Base-by-base conservation (phyloP, 2,329 filamentous ascomycete species). In the Bipolaris zeicola region DNA sequence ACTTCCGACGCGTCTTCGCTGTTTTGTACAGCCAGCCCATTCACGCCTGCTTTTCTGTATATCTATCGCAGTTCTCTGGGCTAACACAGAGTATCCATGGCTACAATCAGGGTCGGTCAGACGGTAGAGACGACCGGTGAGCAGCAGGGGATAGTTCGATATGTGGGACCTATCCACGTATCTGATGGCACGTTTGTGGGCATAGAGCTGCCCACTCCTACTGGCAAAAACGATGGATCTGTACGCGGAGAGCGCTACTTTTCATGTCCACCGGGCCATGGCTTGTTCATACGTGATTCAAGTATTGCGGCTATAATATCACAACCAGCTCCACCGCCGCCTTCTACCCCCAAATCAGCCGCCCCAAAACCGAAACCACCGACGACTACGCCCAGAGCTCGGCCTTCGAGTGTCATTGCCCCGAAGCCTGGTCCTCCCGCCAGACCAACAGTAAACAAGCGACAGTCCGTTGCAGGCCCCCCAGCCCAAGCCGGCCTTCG, bases 151-250 rank as follows among this genome's bases (percentile, higher is more conserved):
- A 85, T 85, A 58, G 85, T 99, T 63, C 91, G 91, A 68, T 99
- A 91, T 77, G 60, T 91, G 58, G 95, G 95, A 69, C 80, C 84
- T 52, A 92, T 94, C 36, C 81, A 85, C 67, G 96, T 98, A 96
- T 61, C 92, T 55, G 80, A 83, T 5, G 94, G 93, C 61, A 87
- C 90, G 60, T 98, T 93, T 92, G 82, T 97, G 57, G 94, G 94
- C 62, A 85, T 98, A 57, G 93, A 96, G 80, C 85, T 98, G 54
- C 87, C 92, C 50, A 89, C 91, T 44, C 82, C 88, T 50, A 86
- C 84, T 18, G 94, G 95, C 31, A 98, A 98, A 81, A 98, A 98
- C 69, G 92, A 98, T 82, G 94, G 94, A 63, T 89, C 90, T 52
- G 91, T 98, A 44, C 86, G 94, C 75, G 93, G 92, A 60, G 85